phyloP scores from a whole-genome alignment of 2,329 filamentous ascomycete species.

The Didymella sp. region DNA sequence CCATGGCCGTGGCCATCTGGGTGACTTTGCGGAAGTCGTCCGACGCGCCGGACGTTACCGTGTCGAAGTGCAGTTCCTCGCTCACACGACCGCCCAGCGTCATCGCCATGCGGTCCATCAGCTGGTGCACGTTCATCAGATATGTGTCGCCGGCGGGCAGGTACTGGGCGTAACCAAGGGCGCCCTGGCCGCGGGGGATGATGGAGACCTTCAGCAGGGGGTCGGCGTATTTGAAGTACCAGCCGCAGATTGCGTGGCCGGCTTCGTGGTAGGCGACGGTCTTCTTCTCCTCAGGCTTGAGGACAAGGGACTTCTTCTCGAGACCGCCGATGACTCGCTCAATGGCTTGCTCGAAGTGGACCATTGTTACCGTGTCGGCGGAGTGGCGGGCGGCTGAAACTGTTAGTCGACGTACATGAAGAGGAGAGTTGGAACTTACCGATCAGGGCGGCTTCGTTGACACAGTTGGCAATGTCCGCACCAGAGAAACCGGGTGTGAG shows the following conservation, averaged over 20 bases:
- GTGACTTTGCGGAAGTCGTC: conserved; percentile 99
- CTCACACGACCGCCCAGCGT: conserved; percentile 93
- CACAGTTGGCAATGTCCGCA: conserved; percentile 97
- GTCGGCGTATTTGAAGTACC: conserved; percentile 97
- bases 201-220: conserved; percentile 98
- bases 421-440: conserved; percentile 64
- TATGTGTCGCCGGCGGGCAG: conserved; percentile 91
- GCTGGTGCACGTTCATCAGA: conserved; percentile 91
- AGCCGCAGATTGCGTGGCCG: conserved; percentile 96
- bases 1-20: conserved; percentile 94
- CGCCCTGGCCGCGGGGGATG: conserved; percentile 92
- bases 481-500: conserved; percentile 96
- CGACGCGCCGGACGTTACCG: conserved; percentile 90
- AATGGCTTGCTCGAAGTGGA: conserved; percentile 95
- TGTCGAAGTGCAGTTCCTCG: conserved; percentile 96
- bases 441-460: conserved; percentile 95
- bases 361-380: conserved; percentile 82
- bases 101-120: conserved; percentile 99
- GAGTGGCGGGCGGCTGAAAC: conserved; percentile 77
- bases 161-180: conserved; percentile 95
- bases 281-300: conserved; percentile 91
- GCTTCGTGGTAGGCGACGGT: conserved; percentile 98
- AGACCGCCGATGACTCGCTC: conserved; percentile 96
- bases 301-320: conserved; percentile 95
- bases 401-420: conserved; percentile 50